These are phyloP conservation scores for Tolypocladium ophioglossoides DNA, from an alignment of 2,329 filamentous ascomycete genomes.

Conservation along the genomic window DNA sequence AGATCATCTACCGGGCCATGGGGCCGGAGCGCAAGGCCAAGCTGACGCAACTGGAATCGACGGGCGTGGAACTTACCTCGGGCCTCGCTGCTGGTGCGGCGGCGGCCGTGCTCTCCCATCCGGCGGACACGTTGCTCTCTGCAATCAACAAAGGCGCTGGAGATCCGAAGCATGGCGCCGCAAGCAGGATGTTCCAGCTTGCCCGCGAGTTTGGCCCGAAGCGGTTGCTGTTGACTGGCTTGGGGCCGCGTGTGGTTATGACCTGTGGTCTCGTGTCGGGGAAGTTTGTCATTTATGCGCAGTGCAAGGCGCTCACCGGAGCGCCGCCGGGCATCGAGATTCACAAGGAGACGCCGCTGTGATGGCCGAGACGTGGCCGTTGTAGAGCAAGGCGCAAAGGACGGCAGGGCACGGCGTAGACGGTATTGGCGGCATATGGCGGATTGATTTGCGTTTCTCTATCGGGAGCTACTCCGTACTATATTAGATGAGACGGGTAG, in stretches of 20 bases:
- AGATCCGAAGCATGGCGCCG: conserved; percentile 33
- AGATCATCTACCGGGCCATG: conserved; percentile 59
- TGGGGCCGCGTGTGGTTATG: conserved; percentile 42
- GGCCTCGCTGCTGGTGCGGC: conserved; percentile 83
- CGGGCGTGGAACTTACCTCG: conserved; percentile 73
- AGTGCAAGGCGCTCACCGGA: conserved; percentile 41
- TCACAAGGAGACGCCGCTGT: conserved; percentile 32
- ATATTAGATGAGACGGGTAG: neutral
- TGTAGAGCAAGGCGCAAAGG: neutral
- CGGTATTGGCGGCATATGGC: neutral
- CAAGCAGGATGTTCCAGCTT: conserved; percentile 41
- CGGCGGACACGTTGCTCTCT: conserved; percentile 57
- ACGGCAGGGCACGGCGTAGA: neutral
- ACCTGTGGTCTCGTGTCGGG: conserved; percentile 41
- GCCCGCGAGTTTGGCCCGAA: conserved; percentile 40
- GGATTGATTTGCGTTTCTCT: neutral
- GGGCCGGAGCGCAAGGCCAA: conserved; percentile 56
- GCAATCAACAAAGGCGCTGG: conserved; percentile 46
- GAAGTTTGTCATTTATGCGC: conserved; percentile 45
- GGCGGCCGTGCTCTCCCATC: conserved; percentile 80
- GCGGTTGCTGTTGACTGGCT: conserved; percentile 33
- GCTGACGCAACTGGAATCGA: conserved; percentile 61
- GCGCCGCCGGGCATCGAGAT: conserved; percentile 42
- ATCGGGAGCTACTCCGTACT: neutral
- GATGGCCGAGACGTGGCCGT: neutral